Evolutionary conservation across 2,329 filamentous ascomycete species (phyloP).

Genomic region (Penicillium sp.): DNA sequence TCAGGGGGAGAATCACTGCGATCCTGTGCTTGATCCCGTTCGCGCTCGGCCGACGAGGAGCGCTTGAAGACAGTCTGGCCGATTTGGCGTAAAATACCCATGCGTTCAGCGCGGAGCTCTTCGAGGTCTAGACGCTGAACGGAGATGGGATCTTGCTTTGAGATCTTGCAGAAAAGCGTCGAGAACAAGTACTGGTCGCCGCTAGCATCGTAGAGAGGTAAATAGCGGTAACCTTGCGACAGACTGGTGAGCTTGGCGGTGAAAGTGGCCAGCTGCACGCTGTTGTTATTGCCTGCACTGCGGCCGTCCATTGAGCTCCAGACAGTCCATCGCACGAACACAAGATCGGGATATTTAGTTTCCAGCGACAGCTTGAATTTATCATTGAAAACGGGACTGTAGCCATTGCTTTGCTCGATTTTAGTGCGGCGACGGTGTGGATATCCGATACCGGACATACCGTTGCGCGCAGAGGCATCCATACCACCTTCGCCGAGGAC

Average conservation of each 20-base stretch:
- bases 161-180: conserved; percentile 86
- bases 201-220: conserved; percentile 82
- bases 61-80: conserved; percentile 47
- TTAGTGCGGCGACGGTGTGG: conserved; percentile 76
- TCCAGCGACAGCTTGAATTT: conserved; percentile 76
- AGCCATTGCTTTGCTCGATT: conserved; percentile 83
- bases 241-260: conserved; percentile 88
- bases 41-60: conserved; percentile 40
- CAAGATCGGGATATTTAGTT: conserved; percentile 90
- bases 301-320: conserved; percentile 79
- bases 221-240: conserved; percentile 86
- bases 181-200: conserved; percentile 95
- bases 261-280: conserved; percentile 73
- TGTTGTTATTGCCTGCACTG: conserved; percentile 62
- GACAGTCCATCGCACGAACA: conserved; percentile 91
- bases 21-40: conserved; percentile 30
- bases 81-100: conserved; percentile 43
- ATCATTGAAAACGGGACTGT: conserved; percentile 84
- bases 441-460: conserved; percentile 65
- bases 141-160: conserved; percentile 55
- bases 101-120: conserved; percentile 40
- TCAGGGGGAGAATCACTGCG: conserved; percentile 31
- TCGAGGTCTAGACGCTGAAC: conserved; percentile 41
- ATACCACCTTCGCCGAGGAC: conserved; percentile 65
- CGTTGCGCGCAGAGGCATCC: conserved; percentile 62